These are phyloP conservation scores for Fusarium piperis DNA, from an alignment of 2,329 filamentous ascomycete species.

Conservation along the genomic window DNA sequence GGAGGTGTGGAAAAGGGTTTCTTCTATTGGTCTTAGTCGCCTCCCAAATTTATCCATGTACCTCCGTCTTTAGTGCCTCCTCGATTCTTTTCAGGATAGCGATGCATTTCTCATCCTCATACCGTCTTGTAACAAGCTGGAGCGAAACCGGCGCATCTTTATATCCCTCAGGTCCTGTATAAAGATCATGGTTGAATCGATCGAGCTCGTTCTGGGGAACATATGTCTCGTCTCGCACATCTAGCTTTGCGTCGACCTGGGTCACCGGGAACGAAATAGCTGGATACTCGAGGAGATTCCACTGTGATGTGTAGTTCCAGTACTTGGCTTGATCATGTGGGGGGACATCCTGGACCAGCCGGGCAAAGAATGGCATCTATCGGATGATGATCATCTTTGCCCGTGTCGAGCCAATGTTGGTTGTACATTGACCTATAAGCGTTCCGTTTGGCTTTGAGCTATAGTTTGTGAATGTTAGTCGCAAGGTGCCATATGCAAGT, in stretches of 20 bases:
- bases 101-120: background rate
- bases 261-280: background rate
- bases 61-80: background rate
- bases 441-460: background rate
- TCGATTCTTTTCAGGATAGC: background rate
- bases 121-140: background rate
- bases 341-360: background rate
- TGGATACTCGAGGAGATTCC: background rate
- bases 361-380: background rate
- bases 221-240: background rate
- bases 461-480: background rate
- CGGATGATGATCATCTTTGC: background rate
- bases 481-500: background rate
- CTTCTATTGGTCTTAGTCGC: too few relatives aligned
- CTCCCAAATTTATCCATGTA: too few relatives aligned
- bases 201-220: background rate
- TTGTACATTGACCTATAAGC: background rate
- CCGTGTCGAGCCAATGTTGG: background rate
- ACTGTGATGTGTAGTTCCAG: background rate
- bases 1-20: too few relatives aligned
- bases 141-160: background rate
- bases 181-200: background rate
- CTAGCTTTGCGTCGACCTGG: background rate
- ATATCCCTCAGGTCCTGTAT: background rate
- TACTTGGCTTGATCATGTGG: background rate